Conservation (phyloP, 345 rosid genomes). For the Lepidium aucheri region DNA sequence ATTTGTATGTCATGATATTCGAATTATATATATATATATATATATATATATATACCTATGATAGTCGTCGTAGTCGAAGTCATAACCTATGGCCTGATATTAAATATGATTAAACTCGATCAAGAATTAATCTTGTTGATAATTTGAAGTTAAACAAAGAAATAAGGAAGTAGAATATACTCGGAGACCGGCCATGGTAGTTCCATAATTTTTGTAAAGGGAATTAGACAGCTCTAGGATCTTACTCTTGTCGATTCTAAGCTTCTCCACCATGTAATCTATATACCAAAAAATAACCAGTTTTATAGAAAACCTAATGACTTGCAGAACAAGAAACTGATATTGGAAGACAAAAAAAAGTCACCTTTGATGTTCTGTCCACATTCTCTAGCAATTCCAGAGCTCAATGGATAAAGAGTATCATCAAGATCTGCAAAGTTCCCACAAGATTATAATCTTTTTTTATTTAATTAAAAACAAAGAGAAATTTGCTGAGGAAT, state of each 20-base stretch:
- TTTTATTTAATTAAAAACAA: neutral
- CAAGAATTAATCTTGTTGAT: neutral
- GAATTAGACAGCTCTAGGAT: conserved; percentile 45
- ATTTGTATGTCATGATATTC: neutral
- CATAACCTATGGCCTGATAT: conserved; percentile 45
- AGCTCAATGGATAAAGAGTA: conserved; percentile 60
- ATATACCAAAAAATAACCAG: neutral
- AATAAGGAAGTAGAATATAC: conserved; percentile 24
- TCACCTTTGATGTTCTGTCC: conserved; percentile 50
- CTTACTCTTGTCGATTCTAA: conserved; percentile 50
- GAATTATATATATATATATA: neutral
- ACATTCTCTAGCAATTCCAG: conserved; percentile 41
- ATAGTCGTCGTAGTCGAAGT: conserved; percentile 72
- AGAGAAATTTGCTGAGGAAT: neutral
- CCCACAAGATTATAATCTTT: neutral
- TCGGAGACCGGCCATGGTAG: conserved; percentile 91
- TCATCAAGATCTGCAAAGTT: conserved; percentile 55
- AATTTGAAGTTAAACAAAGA: neutral
- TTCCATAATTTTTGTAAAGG: conserved; percentile 75
- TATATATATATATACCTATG: conserved; percentile 38
- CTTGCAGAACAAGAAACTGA: neutral
- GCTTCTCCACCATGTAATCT: conserved; percentile 70
- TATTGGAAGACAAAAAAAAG: neutral
- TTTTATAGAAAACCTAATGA: neutral
- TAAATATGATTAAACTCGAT: neutral